phyloP scores from a whole-genome alignment of 805 yeast genomes.

The Kodamaea hsintzibuensis region DNA sequence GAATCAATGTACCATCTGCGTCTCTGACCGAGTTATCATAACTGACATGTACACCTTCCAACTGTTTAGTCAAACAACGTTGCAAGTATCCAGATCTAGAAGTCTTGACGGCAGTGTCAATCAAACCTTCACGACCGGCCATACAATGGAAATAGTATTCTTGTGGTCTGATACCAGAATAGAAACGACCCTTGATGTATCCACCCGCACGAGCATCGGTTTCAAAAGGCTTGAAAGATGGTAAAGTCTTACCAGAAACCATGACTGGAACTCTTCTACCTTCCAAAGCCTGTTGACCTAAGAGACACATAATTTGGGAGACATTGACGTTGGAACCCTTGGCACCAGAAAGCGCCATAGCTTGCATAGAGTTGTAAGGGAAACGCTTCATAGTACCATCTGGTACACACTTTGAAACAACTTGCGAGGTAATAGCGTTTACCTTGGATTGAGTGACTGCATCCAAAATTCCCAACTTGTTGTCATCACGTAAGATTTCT shows the following conservation, averaged over 20 bases:
- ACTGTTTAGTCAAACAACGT: conserved; percentile 96
- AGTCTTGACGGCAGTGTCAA: conserved; percentile 99
- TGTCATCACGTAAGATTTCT: conserved; percentile 92
- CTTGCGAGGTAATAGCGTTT: conserved; percentile 88
- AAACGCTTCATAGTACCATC: conserved; percentile 93
- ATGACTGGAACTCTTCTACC: conserved; percentile 99
- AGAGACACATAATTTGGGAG: conserved; percentile 98
- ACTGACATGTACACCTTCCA: conserved; percentile 93
- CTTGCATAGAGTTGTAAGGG: conserved; percentile 96
- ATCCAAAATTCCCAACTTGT: conserved; percentile 89
- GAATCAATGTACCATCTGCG: conserved; percentile 89
- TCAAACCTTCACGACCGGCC: conserved; percentile 99
- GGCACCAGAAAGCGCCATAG: conserved; percentile 99
- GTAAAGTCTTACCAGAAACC: conserved; percentile 97
- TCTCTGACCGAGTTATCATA: conserved; percentile 97
- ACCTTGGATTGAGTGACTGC: conserved; percentile 94
- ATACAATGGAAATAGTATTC: conserved; percentile 99
- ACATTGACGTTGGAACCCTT: conserved; percentile 98
- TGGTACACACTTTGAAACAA: conserved; percentile 92
- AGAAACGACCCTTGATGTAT: conserved; percentile 93
- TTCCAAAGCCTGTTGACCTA: conserved; percentile 98
- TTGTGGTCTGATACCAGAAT: conserved; percentile 96
- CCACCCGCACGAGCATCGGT: conserved; percentile 99
- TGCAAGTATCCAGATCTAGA: conserved; percentile 98
- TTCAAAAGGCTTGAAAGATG: conserved; percentile 94